A percentile compares a stretch with the other conserved stretches of the same genome.
Evolutionary conservation across 2,329 filamentous ascomycete species (phyloP).

Genomic region (Aspergillus spinulosporus): DNA sequence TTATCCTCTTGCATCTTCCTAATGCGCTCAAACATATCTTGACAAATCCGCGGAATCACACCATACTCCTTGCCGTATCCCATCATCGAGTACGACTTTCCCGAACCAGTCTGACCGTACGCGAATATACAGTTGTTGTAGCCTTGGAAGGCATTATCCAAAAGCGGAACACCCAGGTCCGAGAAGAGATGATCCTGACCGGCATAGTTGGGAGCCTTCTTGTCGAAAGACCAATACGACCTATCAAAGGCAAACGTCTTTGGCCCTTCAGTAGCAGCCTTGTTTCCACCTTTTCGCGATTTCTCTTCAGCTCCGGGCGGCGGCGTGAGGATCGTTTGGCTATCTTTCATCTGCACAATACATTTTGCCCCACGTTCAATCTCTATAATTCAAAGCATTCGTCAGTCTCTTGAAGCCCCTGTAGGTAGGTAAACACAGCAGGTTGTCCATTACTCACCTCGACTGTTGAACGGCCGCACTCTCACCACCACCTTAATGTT

Average conservation of each 20-base stretch:
- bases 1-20: constrained; percentile 68
- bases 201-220: constrained; percentile 76
- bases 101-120: constrained; percentile 96
- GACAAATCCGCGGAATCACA: constrained; percentile 95
- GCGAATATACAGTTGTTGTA: constrained; percentile 99
- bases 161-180: constrained; percentile 82
- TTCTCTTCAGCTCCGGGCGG: constrained; percentile 63
- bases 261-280: constrained; percentile 65
- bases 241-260: constrained; percentile 95
- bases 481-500: constrained; percentile 99
- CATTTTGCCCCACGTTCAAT: constrained; percentile 89
- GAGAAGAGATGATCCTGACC: constrained; percentile 86
- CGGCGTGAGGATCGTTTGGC: constrained; percentile 81
- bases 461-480: constrained; percentile 89
- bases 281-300: constrained; percentile 54
- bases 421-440: not conserved
- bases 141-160: constrained; percentile 97
- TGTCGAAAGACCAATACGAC: constrained; percentile 97
- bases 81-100: constrained; percentile 99
- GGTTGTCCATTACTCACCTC: constrained; percentile 61
- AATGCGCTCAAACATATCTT: constrained; percentile 95
- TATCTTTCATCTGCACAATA: constrained; percentile 93
- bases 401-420: constrained; percentile 11
- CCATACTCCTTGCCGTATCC: constrained; percentile 94
- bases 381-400: constrained; percentile 56